Evolutionary conservation across 345 rosid genomes (phyloP), one percentile per base, ranked within the genome.

Genomic region (Cardamine resedifolia): DNA sequence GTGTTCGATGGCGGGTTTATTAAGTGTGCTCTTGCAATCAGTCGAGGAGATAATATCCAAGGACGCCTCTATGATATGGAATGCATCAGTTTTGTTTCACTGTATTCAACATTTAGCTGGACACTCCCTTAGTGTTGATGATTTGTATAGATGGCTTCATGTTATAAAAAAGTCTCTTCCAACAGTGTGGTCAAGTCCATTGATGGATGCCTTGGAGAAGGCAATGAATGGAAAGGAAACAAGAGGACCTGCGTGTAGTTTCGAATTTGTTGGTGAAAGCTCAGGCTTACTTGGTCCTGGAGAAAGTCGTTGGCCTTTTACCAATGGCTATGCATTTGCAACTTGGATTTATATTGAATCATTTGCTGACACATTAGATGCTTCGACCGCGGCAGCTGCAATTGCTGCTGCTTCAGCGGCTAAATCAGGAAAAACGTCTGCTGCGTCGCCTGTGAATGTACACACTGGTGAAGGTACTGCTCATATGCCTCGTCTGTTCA

Each of bases 201-300:
- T 95, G 69, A 87, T 90, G 91, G 77, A 74, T 74, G 83, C 90
- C 3, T 49, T 95, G 52, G 99, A 95, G 85, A 89, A 86, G 84
- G 90, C 96, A 70, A 81, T 90, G 77, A 80, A 78, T 65, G 99
- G 96, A 47, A 91, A 87, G 68, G 99, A 95, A 80, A 85, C 96
- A 31, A 95, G 88, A 78, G 99, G 99, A 70, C 99, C 99, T 36
- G 79, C 88, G 7, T 79, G 83, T 62, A 91, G 96, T n/a, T 95
- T 95, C 19, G 96, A 95, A 71, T 95, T 95, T 76, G 96, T 91
- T 78, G 94, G 96, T 56, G 99, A 91, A 84, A 87, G 86, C 78
- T 90, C 99, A 67, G 99, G 97, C 61, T 83, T 95, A 83, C 96
- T 95, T 83, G 96, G 99, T 73, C 96, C 96, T 5, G 99, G 96